Conservation (phyloP, 1,139 yeast species). For the Hansenula lynferdii region DNA sequence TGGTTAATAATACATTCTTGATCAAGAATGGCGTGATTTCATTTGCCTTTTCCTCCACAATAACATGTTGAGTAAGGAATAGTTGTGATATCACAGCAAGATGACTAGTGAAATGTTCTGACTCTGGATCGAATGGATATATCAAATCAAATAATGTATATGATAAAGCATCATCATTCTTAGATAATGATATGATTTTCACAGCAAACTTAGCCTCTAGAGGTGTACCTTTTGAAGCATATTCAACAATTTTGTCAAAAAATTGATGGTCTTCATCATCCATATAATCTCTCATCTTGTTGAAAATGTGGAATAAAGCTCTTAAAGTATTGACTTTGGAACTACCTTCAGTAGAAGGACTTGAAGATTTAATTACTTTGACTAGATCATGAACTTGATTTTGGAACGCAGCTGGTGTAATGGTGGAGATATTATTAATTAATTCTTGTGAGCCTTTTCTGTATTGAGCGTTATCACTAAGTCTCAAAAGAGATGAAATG, state of each 20-base stretch:
- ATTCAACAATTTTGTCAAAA: constrained; percentile 34
- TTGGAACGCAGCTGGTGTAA: constrained; percentile 62
- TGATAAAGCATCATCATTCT: constrained; percentile 36
- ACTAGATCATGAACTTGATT: constrained; percentile 52
- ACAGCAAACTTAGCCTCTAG: constrained; percentile 63
- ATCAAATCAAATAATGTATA: constrained; percentile 36
- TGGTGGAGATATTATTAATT: constrained; percentile 54
- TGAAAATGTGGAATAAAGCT: constrained; percentile 57
- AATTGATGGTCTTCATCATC: constrained; percentile 29
- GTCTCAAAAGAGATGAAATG: constrained; percentile 46
- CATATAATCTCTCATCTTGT: constrained; percentile 27
- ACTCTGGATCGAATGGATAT: constrained; percentile 44
- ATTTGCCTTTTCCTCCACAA: constrained; percentile 49
- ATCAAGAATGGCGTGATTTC: constrained; percentile 59
- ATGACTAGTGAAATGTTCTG: constrained; percentile 44
- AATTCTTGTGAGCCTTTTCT: constrained; percentile 43
- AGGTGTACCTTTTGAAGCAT: constrained; percentile 52
- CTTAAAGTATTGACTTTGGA: constrained; percentile 39
- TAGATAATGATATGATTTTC: constrained; percentile 48
- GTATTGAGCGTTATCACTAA: constrained; percentile 35
- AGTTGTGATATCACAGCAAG: constrained; percentile 61
- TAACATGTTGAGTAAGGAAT: constrained; percentile 44
- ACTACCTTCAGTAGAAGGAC: constrained; percentile 20
- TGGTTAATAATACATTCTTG: constrained; percentile 53
- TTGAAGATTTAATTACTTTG: constrained; percentile 30